Base-by-base conservation (phyloP, 164 flowering plant genomes). In the Stephania japonica region DNA sequence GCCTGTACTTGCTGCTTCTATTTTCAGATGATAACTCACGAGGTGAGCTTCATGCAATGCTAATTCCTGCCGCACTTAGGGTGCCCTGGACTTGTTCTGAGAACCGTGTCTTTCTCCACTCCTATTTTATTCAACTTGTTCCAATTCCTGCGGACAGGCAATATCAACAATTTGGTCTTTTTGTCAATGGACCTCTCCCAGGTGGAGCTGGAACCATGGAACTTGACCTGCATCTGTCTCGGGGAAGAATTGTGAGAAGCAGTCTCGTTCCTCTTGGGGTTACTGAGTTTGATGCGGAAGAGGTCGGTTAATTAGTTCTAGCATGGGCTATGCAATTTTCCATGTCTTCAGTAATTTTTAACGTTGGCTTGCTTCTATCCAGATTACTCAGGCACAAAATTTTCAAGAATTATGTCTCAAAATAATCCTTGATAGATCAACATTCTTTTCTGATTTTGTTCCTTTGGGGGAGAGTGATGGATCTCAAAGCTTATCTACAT, bases 321-420 rank as follows among this genome's bases (percentile, higher is more conserved):
- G 5, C 19, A 23, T 47, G 14, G 70, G 14, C 7, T 43, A 21
- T 49, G 21, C 23, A 42, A 42, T 14, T 75, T 70, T 8, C 38
- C 24, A 19, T 68, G 19, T 44, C 61, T 0, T 32, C 64, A 38
- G 53, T 75, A 26, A 10, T 67, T 5, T 65, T 63, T 27, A 32
- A 64, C 7, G 41, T 32, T 32, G 4, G 16, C 62, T 65, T 24
- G 25, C 66, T 43, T 67, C 5, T 73, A 70, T 80, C 43, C 97
- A 96, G 99, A 86, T 93, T 69, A 59, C 65, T 53, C 76, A 75
- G 73, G 99, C 96, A 7, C 75, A 85, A 61, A 84, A 77, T 42
- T 91, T 92, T 80, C 99, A 92, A 78, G 92, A 88, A 80, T 84
- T 96, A 86, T 91, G 74, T 77, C 88, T 96, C 72, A 92, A 89